These are phyloP conservation scores for Teratosphaeriaceae sp. DNA, from an alignment of 2,329 filamentous ascomycete genomes.

Conservation along the genomic window DNA sequence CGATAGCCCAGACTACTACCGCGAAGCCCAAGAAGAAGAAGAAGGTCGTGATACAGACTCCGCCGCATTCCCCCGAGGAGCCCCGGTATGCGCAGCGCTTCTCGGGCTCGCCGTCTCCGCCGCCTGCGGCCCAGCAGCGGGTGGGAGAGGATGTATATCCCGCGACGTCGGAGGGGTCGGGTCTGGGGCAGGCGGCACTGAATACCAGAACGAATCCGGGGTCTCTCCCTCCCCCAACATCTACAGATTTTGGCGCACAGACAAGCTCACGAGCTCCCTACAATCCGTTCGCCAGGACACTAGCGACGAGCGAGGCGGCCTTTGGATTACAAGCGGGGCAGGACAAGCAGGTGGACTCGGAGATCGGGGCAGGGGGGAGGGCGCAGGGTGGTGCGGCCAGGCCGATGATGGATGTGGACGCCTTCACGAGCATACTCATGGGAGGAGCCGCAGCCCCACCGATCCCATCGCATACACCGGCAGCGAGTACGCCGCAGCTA, in stretches of 20 bases:
- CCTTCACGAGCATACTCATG: conserved; percentile 67
- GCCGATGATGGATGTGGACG: conserved; percentile 61
- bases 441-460: conserved; percentile 52
- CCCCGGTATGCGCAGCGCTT: conserved; percentile 10
- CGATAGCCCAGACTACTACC: not conserved
- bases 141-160: conserved; percentile 15
- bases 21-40: conserved; percentile 20
- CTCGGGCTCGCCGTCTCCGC: conserved; percentile 14
- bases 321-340: conserved; percentile 11
- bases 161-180: conserved; percentile 15
- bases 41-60: conserved; percentile 22
- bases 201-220: conserved; percentile 20
- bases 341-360: too few species aligned
- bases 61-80: conserved; percentile 22
- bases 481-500: conserved; percentile 15
- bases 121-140: not conserved
- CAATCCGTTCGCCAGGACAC: conserved; percentile 30
- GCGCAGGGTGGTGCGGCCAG: conserved; percentile 13
- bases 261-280: conserved; percentile 18
- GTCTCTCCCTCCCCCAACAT: conserved; percentile 9
- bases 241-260: conserved; percentile 5
- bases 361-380: conserved; percentile 3
- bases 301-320: conserved; percentile 23
- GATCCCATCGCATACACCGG: conserved; percentile 10
- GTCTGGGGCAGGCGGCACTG: conserved; percentile 14